Percentiles rank a stretch among this genome's conserved stretches.
phyloP scores from a whole-genome alignment of 2,329 filamentous ascomycete species.

The Exophiala phaeomuriformis region DNA sequence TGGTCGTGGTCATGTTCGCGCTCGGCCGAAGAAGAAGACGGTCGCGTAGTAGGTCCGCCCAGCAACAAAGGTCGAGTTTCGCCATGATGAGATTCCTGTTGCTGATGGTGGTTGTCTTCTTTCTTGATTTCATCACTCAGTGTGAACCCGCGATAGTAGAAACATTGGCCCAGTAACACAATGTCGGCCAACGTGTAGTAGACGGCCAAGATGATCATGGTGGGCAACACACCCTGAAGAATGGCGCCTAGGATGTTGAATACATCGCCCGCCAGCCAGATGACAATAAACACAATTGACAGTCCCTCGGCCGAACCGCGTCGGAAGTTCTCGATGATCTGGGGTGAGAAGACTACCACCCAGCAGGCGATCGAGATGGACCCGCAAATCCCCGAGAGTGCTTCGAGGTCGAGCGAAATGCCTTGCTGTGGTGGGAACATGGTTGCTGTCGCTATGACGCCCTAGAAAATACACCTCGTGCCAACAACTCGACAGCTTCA shows the following conservation, averaged over 20 bases:
- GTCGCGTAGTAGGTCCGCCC: constrained; percentile 13
- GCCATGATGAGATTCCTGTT: neutral
- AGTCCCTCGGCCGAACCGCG: constrained; percentile 78
- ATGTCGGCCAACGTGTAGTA: constrained; percentile 92
- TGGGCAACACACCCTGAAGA: constrained; percentile 82
- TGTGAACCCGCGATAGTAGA: constrained; percentile 84
- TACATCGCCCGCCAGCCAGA: constrained; percentile 90
- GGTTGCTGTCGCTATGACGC: neutral
- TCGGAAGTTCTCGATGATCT: constrained; percentile 92
- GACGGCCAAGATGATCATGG: constrained; percentile 89
- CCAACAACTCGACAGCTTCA: neutral
- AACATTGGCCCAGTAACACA: constrained; percentile 79
- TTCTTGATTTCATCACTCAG: constrained; percentile 29
- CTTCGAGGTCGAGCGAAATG: constrained; percentile 71
- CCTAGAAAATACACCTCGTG: neutral
- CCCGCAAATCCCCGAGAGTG: constrained; percentile 85
- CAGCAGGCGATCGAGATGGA: constrained; percentile 96
- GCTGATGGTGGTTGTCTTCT: neutral
- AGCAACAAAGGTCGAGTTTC: constrained; percentile 23
- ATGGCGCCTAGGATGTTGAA: constrained; percentile 95
- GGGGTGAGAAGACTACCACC: constrained; percentile 95
- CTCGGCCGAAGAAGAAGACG: constrained; percentile 1
- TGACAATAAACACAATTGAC: constrained; percentile 81
- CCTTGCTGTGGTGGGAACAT: constrained; percentile 36
- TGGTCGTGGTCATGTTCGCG: neutral